Conservation (phyloP, 192 early-diverging fungal genomes). For the Allomyces macrogynus region DNA sequence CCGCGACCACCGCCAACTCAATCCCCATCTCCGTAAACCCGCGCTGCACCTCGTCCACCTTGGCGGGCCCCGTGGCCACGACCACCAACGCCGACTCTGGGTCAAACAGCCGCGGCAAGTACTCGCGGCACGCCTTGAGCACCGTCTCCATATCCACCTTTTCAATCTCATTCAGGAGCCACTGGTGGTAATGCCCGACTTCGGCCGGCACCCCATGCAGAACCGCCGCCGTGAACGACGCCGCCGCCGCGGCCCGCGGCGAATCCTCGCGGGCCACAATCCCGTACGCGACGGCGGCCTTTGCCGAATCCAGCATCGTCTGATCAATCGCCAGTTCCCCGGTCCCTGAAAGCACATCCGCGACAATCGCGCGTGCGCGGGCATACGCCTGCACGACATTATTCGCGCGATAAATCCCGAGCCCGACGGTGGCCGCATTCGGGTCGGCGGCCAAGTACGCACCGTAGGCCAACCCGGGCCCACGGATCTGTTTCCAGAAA, state of each 20-base stretch:
- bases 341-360: not conserved
- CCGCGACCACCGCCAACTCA: not conserved
- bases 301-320: not conserved
- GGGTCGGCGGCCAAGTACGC: slow-evolving; percentile 18
- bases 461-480: slow-evolving; percentile 32
- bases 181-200: not conserved
- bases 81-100: slow-evolving; percentile 25
- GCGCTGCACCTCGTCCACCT: slow-evolving; percentile 10
- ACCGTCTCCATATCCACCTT: slow-evolving; percentile 22
- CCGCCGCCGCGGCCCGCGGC: not conserved
- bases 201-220: not conserved
- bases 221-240: not conserved
- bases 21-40: not conserved
- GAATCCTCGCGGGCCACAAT: not conserved
- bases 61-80: slow-evolving; percentile 22
- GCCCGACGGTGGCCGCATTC: slow-evolving; percentile 13
- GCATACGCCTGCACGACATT: not conserved
- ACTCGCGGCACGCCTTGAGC: slow-evolving; percentile 22
- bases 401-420: not conserved
- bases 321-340: not conserved
- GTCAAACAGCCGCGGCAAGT: slow-evolving; percentile 25
- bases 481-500: slow-evolving; percentile 41
- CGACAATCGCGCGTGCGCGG: not conserved
- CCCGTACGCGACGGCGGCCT: not conserved
- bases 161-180: slow-evolving; percentile 3